Conservation (phyloP, 139 green algal genomes). For the Chlamydomonas urium region DNA sequence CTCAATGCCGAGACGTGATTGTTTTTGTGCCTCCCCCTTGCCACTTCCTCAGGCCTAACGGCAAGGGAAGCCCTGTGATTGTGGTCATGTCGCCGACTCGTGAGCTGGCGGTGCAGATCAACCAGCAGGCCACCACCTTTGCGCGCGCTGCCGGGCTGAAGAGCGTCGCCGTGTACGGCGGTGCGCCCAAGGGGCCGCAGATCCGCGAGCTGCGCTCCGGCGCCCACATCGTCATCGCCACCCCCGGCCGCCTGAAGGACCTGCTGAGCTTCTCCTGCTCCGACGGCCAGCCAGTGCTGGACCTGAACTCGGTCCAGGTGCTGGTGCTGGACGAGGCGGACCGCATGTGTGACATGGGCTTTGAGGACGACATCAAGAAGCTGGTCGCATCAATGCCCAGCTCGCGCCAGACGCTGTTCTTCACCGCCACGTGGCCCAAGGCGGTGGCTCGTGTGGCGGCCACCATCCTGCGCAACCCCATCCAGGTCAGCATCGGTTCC, state of each 20-base stretch:
- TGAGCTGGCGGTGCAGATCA: constrained; percentile 75
- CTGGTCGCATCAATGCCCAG: constrained; percentile 73
- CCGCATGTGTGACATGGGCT: constrained; percentile 91
- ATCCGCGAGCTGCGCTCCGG: constrained; percentile 42
- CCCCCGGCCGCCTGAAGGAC: constrained; percentile 78
- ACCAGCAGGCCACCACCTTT: constrained; percentile 68
- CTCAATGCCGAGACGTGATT: too few relatives aligned
- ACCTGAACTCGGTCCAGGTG: constrained; percentile 54
- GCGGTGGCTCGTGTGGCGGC: constrained; percentile 63
- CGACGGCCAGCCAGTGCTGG: constrained; percentile 27
- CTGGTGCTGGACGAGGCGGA: constrained; percentile 87
- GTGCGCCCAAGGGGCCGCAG: constrained; percentile 55
- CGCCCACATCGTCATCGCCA: constrained; percentile 72
- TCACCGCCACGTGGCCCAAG: constrained; percentile 82
- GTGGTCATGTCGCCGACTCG: constrained; percentile 73
- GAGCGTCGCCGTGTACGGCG: constrained; percentile 54
- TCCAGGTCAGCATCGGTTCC: constrained; percentile 52
- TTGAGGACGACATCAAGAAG: constrained; percentile 61
- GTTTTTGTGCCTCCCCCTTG: too few relatives aligned
- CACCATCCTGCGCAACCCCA: constrained; percentile 63
- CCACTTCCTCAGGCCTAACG: background rate
- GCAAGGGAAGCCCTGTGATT: constrained; percentile 29
- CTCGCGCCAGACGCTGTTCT: constrained; percentile 82
- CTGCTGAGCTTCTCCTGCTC: constrained; percentile 51
- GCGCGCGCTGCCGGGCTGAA: constrained; percentile 46